A percentile compares a stretch with the other conserved stretches of the same genome.
phyloP scores from a whole-genome alignment of 2,329 filamentous ascomycete species.

The Stachybotrys elegans region DNA sequence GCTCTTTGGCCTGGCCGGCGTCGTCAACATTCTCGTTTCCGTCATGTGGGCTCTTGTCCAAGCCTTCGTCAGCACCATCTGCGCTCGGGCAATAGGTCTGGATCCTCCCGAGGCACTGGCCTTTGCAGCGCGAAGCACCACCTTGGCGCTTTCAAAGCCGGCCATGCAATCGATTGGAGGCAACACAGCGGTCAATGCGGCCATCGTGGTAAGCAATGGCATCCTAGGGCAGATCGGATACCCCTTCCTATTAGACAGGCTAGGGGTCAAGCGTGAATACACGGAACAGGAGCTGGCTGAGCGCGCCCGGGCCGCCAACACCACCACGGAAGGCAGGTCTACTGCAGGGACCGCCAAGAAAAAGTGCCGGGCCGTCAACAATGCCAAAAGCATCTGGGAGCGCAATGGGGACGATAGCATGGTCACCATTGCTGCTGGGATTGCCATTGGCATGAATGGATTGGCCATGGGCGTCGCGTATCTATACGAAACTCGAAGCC shows the following conservation, averaged over 20 bases:
- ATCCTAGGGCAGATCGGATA: conserved; percentile 38
- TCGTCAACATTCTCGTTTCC: conserved; percentile 32
- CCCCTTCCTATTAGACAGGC: conserved; percentile 25
- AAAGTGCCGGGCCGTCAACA: not conserved
- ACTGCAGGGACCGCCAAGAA: not conserved
- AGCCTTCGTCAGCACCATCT: conserved; percentile 35
- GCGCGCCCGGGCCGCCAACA: not conserved
- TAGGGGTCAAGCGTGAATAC: conserved; percentile 14
- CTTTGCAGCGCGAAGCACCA: conserved; percentile 46
- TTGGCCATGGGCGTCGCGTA: conserved; percentile 56
- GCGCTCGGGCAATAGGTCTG: conserved; percentile 30
- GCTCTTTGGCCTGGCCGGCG: conserved; percentile 37
- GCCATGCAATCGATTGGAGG: conserved; percentile 39
- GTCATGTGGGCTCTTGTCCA: conserved; percentile 33
- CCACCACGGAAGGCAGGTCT: not conserved
- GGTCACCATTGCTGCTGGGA: conserved; percentile 41
- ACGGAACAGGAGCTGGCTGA: not conserved
- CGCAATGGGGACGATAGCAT: conserved; percentile 20
- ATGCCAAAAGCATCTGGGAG: not conserved
- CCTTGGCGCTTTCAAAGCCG: conserved; percentile 43
- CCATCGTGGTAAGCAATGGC: conserved; percentile 47
- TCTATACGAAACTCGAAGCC: conserved; percentile 48
- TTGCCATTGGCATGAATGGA: conserved; percentile 52
- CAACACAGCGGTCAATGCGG: conserved; percentile 41
- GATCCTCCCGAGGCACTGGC: conserved; percentile 29